Conservation (phyloP, 108 stramenopile genomes). For the Parietichytrium sp. region DNA sequence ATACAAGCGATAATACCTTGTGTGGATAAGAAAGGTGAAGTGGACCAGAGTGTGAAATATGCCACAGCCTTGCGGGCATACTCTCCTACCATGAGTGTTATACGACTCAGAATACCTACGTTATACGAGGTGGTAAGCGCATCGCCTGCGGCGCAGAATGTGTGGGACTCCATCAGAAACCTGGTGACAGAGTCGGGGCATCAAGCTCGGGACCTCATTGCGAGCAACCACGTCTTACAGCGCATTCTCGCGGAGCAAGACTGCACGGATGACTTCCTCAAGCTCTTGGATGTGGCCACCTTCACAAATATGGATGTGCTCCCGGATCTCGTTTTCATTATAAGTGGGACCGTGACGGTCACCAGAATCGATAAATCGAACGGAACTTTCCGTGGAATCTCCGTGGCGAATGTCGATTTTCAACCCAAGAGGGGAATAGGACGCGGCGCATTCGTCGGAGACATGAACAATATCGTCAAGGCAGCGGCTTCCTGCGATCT, state of each 20-base stretch:
- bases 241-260: constrained; percentile 11
- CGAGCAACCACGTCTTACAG: not conserved
- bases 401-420: not conserved
- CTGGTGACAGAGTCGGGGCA: too few relatives aligned
- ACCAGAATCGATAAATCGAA: not conserved
- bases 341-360: not conserved
- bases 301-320: not conserved
- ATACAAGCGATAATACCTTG: too few relatives aligned
- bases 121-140: not conserved
- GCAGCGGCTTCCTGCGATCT: not conserved
- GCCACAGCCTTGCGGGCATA: too few relatives aligned
- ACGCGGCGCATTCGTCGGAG: not conserved
- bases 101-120: too few relatives aligned
- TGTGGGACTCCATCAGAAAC: not conserved
- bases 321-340: constrained; percentile 7
- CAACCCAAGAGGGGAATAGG: constrained; percentile 28
- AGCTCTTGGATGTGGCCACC: not conserved
- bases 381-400: constrained; percentile 8
- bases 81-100: too few relatives aligned
- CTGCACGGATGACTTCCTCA: constrained; percentile 30
- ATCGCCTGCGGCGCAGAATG: not conserved
- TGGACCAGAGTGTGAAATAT: too few relatives aligned
- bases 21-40: too few relatives aligned
- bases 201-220: not conserved
- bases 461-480: constrained; percentile 20